These are phyloP conservation scores for Penicillium sp. DNA, from an alignment of 2,329 filamentous ascomycete genomes.

Conservation along the genomic window DNA sequence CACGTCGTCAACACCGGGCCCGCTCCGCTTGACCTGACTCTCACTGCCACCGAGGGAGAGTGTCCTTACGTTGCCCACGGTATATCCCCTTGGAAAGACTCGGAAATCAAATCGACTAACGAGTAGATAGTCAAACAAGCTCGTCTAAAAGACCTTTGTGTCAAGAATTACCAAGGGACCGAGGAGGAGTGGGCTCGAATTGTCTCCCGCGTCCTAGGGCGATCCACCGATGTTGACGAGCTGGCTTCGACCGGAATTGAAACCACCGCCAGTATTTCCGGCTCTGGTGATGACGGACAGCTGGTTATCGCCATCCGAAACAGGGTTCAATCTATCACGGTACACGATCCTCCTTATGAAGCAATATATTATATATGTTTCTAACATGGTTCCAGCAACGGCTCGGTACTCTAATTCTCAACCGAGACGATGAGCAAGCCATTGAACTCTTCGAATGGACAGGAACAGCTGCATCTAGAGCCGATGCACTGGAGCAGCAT, in stretches of 20 bases:
- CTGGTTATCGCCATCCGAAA: conserved; percentile 44
- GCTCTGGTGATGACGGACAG: conserved; percentile 28
- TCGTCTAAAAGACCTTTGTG: conserved; percentile 37
- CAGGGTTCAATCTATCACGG: conserved; percentile 50
- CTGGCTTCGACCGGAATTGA: conserved; percentile 31
- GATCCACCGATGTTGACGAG: conserved; percentile 17
- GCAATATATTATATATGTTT: not conserved
- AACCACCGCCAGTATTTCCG: conserved; percentile 29
- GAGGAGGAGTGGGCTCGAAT: conserved; percentile 44
- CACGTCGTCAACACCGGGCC: conserved; percentile 44
- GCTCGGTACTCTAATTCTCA: conserved; percentile 54
- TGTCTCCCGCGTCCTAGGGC: conserved; percentile 36
- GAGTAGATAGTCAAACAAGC: conserved; percentile 36
- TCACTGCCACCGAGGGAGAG: conserved; percentile 60
- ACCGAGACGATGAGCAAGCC: conserved; percentile 53
- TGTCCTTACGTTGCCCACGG: conserved; percentile 51
- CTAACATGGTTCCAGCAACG: conserved; percentile 43
- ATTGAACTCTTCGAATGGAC: conserved; percentile 59
- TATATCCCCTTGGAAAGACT: conserved; percentile 23
- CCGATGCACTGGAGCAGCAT: conserved; percentile 43
- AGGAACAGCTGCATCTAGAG: conserved; percentile 46
- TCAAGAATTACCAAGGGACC: conserved; percentile 44
- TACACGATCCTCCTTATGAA: conserved; percentile 26
- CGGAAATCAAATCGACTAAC: conserved; percentile 12
- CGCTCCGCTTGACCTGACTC: conserved; percentile 50